Evolutionary conservation across 179 eudicot genomes (phyloP).

Genomic region (Pouteria campechiana): DNA sequence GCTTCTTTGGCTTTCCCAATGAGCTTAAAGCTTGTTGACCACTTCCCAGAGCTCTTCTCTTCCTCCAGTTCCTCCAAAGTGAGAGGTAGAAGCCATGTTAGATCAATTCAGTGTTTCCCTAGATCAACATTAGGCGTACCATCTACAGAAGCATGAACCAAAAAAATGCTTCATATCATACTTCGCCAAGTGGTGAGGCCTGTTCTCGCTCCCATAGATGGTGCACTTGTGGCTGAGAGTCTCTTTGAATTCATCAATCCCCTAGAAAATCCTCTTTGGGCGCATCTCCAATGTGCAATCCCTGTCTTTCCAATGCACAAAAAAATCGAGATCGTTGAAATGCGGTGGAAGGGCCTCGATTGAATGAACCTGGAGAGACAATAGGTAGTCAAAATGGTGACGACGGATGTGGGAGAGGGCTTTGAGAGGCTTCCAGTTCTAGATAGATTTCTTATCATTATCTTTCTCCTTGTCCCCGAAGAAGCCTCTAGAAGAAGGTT

Average conservation of each 20-base stretch:
- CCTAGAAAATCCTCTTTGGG: conserved; percentile 50
- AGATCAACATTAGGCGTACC: conserved; percentile 64
- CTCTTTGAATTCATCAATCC: conserved; percentile 64
- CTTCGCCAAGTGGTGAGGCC: conserved; percentile 75
- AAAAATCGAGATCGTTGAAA: conserved; percentile 36
- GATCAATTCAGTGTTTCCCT: conserved; percentile 88
- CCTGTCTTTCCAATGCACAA: conserved; percentile 81
- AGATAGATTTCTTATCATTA: conserved; percentile 71
- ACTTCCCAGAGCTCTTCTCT: conserved; percentile 77
- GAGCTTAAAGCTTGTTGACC: conserved; percentile 83
- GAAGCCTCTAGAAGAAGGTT: no score
- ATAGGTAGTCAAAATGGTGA: conserved; percentile 73
- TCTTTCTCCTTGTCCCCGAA: no score
- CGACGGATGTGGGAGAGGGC: conserved; percentile 52
- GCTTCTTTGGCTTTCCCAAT: conserved; percentile 84
- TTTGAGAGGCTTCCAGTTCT: conserved; percentile 86
- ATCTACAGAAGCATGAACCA: conserved; percentile 54
- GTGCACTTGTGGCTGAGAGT: conserved; percentile 55
- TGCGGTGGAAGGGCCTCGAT: conserved; percentile 54
- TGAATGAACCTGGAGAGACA: conserved; percentile 72
- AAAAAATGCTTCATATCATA: conserved; percentile 84
- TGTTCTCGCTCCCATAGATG: conserved; percentile 69
- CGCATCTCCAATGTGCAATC: conserved; percentile 53
- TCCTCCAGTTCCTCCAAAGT: conserved; percentile 90
- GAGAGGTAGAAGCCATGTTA: conserved; percentile 82